phyloP scores from a whole-genome alignment of 2,329 filamentous ascomycete genomes.

The Colletotrichum spaethianum region DNA sequence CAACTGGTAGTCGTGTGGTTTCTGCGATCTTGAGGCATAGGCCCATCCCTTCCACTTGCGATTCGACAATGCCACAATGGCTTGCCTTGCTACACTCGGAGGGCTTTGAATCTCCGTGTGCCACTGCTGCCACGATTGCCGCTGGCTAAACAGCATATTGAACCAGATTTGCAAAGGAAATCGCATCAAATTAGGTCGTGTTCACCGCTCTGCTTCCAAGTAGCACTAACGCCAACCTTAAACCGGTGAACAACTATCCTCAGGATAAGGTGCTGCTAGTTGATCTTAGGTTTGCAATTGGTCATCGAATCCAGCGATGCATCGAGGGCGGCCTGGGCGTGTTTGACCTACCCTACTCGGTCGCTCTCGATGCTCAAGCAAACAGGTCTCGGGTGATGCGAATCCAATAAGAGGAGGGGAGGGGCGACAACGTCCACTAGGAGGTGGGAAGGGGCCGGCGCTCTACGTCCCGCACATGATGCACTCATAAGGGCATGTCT shows the following conservation, averaged over 20 bases:
- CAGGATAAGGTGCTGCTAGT: background rate
- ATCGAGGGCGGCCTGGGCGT: background rate
- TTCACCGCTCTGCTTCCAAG: background rate
- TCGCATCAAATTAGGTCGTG: background rate
- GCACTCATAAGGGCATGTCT: background rate
- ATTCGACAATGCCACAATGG: background rate
- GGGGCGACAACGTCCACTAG: background rate
- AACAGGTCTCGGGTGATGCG: background rate
- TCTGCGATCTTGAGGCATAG: background rate
- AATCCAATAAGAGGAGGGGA: background rate
- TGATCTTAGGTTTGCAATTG: conserved; percentile 23
- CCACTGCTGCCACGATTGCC: background rate
- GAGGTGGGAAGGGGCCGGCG: background rate
- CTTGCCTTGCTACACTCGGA: background rate
- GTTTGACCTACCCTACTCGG: background rate
- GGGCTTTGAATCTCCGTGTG: background rate
- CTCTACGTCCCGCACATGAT: background rate
- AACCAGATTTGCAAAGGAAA: background rate
- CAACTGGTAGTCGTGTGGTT: background rate
- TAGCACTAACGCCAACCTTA: conserved; percentile 12
- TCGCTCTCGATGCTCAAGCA: background rate
- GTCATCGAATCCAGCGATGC: conserved; percentile 8
- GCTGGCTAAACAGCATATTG: background rate
- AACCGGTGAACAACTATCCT: conserved; percentile 14
- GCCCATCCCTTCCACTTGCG: background rate